phyloP scores from a whole-genome alignment of 805 yeast genomes.

The Scheffersomyces amazonensis region DNA sequence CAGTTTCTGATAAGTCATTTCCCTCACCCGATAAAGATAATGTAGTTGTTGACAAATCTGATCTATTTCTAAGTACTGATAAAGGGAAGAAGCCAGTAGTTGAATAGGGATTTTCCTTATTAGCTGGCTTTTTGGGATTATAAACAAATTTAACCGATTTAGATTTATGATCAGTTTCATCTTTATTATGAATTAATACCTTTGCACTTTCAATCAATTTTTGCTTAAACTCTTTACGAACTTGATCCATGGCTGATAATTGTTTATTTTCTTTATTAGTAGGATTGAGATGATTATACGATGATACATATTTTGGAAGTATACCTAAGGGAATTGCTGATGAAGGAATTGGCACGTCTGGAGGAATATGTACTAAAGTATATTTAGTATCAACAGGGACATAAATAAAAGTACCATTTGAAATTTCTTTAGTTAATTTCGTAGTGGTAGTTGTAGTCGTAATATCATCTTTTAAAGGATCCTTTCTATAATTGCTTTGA shows the following conservation, averaged over 20 bases:
- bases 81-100: conserved; percentile 13
- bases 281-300: no score
- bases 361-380: conserved; percentile 11
- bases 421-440: no score
- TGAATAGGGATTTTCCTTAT: conserved; percentile 11
- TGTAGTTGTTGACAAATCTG: no score
- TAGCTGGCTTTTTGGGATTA: background rate
- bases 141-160: background rate
- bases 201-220: conserved; percentile 1
- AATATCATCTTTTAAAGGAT: no score
- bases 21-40: no score
- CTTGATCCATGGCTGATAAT: background rate
- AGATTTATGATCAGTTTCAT: background rate
- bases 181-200: conserved; percentile 1
- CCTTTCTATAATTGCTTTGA: no score
- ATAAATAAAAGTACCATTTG: background rate
- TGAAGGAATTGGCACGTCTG: conserved; percentile 18
- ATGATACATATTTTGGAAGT: background rate
- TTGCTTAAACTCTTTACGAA: conserved; percentile 1
- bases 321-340: conserved; percentile 19
- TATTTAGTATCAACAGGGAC: background rate
- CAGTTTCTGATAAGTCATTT: conserved; percentile 3
- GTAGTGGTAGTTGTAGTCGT: no score
- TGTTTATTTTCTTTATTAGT: conserved; percentile 1
- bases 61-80: no score